phyloP scores from a whole-genome alignment of 345 rosid species.

The Draba incana region DNA sequence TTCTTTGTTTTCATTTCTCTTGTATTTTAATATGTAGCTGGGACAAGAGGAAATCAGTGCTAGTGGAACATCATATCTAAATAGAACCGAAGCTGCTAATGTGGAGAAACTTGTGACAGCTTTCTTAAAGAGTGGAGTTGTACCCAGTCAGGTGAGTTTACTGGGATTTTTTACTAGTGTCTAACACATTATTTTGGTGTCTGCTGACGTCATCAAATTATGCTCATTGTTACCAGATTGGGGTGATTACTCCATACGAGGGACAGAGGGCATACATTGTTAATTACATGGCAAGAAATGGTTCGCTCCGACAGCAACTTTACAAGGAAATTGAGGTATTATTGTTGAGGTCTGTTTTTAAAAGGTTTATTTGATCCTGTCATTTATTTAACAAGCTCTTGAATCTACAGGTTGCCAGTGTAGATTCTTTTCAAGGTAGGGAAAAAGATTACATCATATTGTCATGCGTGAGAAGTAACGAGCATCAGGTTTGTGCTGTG shows the following conservation, averaged over 20 bases:
- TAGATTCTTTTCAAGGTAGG: conserved; percentile 99
- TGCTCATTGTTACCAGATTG: conserved; percentile 60
- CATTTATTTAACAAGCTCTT: conserved; percentile 26
- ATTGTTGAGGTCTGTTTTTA: neutral
- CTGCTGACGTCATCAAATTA: conserved; percentile 12
- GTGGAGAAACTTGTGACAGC: conserved; percentile 99
- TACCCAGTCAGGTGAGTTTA: conserved; percentile 80
- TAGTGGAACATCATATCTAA: conserved; percentile 95
- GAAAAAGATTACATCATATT: conserved; percentile 97
- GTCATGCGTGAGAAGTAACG: conserved; percentile 99
- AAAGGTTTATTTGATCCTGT: conserved; percentile 20
- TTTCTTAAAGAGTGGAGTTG: conserved; percentile 96
- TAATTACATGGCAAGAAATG: conserved; percentile 97
- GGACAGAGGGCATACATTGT: conserved; percentile 99
- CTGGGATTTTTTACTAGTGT: conserved; percentile 3
- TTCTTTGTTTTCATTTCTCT: conserved; percentile 24
- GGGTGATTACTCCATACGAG: conserved; percentile 97
- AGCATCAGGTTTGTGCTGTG: conserved; percentile 83
- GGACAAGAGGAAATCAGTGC: conserved; percentile 99
- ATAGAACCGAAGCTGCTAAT: conserved; percentile 99
- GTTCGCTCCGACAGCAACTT: conserved; percentile 95
- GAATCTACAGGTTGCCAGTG: conserved; percentile 67
- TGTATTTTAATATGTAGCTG: conserved; percentile 58
- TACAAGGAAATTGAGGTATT: conserved; percentile 98
- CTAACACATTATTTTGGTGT: conserved; percentile 15